Evolutionary conservation across 352 stramenopile species (phyloP).

Genomic region (Pythium dissimile): DNA sequence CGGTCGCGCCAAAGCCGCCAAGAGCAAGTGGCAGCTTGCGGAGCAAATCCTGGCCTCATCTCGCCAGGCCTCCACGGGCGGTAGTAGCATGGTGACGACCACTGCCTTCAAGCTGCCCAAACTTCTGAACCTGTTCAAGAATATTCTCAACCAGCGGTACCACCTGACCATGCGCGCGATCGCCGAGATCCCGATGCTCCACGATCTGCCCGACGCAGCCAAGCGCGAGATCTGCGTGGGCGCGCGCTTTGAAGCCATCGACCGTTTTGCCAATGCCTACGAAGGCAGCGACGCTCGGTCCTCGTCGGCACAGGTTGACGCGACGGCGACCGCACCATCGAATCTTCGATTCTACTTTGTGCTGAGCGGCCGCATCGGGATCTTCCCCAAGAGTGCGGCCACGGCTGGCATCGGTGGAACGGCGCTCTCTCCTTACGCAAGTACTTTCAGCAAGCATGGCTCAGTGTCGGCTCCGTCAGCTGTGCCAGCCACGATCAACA

Average conservation of each 20-base stretch:
- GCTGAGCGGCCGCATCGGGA: conserved; percentile 38
- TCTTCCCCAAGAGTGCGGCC: conserved; percentile 25
- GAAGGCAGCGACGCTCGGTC: conserved; percentile 26
- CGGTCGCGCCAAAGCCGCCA: conserved; percentile 29
- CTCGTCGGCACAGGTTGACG: neutral
- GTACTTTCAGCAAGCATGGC: neutral
- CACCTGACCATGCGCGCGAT: conserved; percentile 55
- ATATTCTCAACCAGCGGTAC: conserved; percentile 64
- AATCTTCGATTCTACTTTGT: conserved; percentile 45
- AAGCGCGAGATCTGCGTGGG: conserved; percentile 46
- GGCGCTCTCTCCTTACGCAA: too few relatives aligned
- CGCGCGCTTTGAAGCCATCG: conserved; percentile 54
- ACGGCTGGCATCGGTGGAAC: neutral
- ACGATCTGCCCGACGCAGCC: conserved; percentile 31
- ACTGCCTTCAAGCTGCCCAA: conserved; percentile 33
- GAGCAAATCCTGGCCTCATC: conserved; percentile 28
- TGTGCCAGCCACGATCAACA: neutral
- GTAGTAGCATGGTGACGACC: neutral
- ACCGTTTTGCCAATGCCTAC: conserved; percentile 43
- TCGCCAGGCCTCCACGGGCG: neutral
- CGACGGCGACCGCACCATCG: neutral
- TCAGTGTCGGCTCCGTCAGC: neutral
- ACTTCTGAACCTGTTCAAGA: conserved; percentile 62
- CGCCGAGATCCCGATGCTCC: conserved; percentile 42
- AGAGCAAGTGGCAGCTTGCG: conserved; percentile 47